Percentiles rank a stretch among this genome's conserved stretches.
Evolutionary conservation across 2,329 filamentous ascomycete species (phyloP).

Genomic region (Blastomyces silverae): DNA sequence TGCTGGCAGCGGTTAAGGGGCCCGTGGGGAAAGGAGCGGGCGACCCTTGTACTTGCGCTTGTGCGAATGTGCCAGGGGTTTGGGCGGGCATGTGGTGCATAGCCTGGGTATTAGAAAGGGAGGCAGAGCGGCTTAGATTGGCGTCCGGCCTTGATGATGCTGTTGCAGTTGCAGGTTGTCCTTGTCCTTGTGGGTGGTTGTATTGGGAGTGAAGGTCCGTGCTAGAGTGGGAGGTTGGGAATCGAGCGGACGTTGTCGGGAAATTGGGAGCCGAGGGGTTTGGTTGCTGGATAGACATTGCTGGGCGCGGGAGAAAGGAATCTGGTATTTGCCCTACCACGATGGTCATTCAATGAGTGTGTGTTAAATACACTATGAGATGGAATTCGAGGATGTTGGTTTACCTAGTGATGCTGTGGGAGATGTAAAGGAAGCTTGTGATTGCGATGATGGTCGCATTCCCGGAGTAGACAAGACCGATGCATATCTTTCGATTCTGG

Average conservation of each 20-base stretch:
- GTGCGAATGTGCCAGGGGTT: neutral
- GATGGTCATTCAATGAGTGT: slow-evolving; percentile 6
- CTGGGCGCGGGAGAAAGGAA: slow-evolving; percentile 9
- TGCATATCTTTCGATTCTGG: slow-evolving; percentile 29
- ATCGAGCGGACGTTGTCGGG: slow-evolving; percentile 13
- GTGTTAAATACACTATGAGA: slow-evolving; percentile 10
- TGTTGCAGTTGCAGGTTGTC: neutral
- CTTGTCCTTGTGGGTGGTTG: neutral
- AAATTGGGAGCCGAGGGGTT: slow-evolving; percentile 17
- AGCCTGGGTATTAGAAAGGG: slow-evolving; percentile 10
- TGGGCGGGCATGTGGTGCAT: neutral
- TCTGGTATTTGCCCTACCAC: slow-evolving; percentile 11
- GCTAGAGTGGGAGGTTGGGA: slow-evolving; percentile 12
- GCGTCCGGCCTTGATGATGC: neutral
- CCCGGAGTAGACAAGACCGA: slow-evolving; percentile 12
- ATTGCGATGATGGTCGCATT: slow-evolving; percentile 1
- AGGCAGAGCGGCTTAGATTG: slow-evolving; percentile 3
- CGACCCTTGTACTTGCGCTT: slow-evolving; percentile 2
- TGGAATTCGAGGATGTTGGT: neutral
- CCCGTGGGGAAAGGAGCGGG: slow-evolving; percentile 17
- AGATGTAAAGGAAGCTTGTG: slow-evolving; percentile 6
- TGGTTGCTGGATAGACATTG: neutral
- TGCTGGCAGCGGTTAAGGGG: neutral
- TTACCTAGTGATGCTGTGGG: slow-evolving; percentile 10
- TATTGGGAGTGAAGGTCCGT: slow-evolving; percentile 18